These are phyloP conservation scores for Juglanconis juglandina DNA, from an alignment of 2,329 filamentous ascomycete genomes.

Conservation along the genomic window DNA sequence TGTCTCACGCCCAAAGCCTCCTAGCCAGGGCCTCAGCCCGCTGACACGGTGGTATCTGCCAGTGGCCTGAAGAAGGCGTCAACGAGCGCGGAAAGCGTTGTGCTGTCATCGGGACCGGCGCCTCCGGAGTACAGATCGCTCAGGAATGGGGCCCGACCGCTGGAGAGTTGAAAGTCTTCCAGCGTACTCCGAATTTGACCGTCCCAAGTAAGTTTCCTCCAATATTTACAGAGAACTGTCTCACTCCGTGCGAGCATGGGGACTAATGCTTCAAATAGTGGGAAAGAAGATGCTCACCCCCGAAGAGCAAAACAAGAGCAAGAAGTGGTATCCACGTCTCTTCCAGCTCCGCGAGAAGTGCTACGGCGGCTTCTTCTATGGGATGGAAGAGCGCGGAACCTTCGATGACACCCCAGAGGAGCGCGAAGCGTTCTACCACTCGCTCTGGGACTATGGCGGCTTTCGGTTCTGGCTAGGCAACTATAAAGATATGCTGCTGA, in stretches of 20 bases:
- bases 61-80: slow-evolving; percentile 55
- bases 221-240: not conserved
- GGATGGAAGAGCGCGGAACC: slow-evolving; percentile 50
- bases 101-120: slow-evolving; percentile 62
- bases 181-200: slow-evolving; percentile 63
- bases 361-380: slow-evolving; percentile 59
- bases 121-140: slow-evolving; percentile 60
- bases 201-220: slow-evolving; percentile 37
- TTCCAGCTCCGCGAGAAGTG: slow-evolving; percentile 49
- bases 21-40: not conserved
- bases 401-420: slow-evolving; percentile 50
- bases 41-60: not conserved
- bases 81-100: slow-evolving; percentile 55
- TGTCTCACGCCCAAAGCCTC: not conserved
- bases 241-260: not conserved
- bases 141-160: slow-evolving; percentile 56
- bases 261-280: slow-evolving; percentile 36
- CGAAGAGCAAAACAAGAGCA: slow-evolving; percentile 47
- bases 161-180: slow-evolving; percentile 55
- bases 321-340: slow-evolving; percentile 44
- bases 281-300: slow-evolving; percentile 42
- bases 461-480: slow-evolving; percentile 51
- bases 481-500: slow-evolving; percentile 52
- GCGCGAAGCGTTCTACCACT: slow-evolving; percentile 45
- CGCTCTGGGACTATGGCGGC: slow-evolving; percentile 48